A percentile compares a stretch with the other conserved stretches of the same genome.
Evolutionary conservation across 208 protist genomes (phyloP).

Genomic region (Crithidia brevicula): DNA sequence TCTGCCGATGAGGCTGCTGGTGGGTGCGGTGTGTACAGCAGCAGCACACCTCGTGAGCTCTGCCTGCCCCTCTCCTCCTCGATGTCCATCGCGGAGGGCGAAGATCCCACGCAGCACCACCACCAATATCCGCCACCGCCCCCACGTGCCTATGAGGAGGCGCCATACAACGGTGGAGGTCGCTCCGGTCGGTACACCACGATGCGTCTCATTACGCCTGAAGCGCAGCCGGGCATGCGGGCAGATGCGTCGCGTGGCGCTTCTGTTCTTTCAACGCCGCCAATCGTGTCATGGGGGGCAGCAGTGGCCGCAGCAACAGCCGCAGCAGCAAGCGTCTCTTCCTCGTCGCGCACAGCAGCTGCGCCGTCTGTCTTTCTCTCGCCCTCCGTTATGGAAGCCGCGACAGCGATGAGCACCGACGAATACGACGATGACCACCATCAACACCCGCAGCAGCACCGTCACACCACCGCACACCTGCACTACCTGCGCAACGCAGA

Average conservation of each 20-base stretch:
- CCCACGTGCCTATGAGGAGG: not conserved
- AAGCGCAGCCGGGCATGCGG: no score
- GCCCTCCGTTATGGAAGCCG: not conserved
- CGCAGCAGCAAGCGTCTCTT: not conserved
- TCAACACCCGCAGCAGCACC: not conserved
- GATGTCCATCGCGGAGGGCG: not conserved
- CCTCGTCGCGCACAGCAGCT: no score
- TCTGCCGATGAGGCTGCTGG: not conserved
- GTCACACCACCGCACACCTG: constrained; percentile 6
- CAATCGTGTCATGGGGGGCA: not conserved
- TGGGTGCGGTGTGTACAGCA: not conserved
- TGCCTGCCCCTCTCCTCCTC: not conserved
- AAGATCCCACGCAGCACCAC: not conserved
- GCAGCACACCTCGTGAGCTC: constrained; percentile 5
- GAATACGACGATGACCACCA: not conserved
- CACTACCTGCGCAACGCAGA: constrained; percentile 20
- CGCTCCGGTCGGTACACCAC: no score
- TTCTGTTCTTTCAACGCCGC: no score
- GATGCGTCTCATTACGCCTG: no score
- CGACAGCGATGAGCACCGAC: not conserved
- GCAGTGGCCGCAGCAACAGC: not conserved
- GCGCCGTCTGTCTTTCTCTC: constrained; percentile 7
- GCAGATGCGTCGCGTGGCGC: no score
- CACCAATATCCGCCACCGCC: not conserved
- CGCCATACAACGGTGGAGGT: no score